These are phyloP conservation scores for Aotearoamyces nothofagi DNA, from an alignment of 2,329 filamentous ascomycete species.

Conservation along the genomic window DNA sequence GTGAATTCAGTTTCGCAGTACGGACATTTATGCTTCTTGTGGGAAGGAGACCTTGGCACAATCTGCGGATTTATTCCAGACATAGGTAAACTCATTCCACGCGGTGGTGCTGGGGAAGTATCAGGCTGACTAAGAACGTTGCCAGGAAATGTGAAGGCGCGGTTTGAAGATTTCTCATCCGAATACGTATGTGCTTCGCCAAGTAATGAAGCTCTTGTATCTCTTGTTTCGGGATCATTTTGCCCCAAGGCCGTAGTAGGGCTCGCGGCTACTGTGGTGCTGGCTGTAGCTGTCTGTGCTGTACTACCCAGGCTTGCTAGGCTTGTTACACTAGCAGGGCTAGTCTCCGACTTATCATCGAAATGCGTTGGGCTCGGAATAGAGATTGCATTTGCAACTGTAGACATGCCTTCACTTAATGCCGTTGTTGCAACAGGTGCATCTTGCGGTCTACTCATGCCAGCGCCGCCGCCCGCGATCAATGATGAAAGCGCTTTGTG, in stretches of 20 bases:
- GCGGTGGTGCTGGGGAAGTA: slow-evolving; percentile 17
- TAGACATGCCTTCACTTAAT: slow-evolving; percentile 18
- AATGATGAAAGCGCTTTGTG: slow-evolving; percentile 37
- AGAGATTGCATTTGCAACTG: slow-evolving; percentile 16
- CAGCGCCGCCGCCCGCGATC: slow-evolving; percentile 35
- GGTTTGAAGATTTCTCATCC: slow-evolving; percentile 14
- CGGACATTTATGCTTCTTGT: slow-evolving; percentile 90
- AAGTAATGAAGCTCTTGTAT: slow-evolving; percentile 7
- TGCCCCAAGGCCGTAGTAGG: slow-evolving; percentile 13
- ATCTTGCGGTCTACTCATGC: slow-evolving; percentile 41
- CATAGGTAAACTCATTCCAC: slow-evolving; percentile 44
- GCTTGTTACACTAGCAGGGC: slow-evolving; percentile 18
- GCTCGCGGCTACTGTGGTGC: slow-evolving; percentile 16
- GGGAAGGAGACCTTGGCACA: slow-evolving; percentile 51
- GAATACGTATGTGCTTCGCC: slow-evolving; percentile 10
- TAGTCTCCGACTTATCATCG: slow-evolving; percentile 17
- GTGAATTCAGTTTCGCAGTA: slow-evolving; percentile 97
- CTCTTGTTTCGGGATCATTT: slow-evolving; percentile 13
- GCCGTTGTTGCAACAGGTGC: slow-evolving; percentile 21
- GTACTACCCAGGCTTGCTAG: slow-evolving; percentile 17
- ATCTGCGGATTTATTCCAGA: slow-evolving; percentile 28
- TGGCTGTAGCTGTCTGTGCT: slow-evolving; percentile 18
- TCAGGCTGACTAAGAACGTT: slow-evolving; percentile 15
- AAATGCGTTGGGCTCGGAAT: slow-evolving; percentile 15
- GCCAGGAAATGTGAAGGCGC: slow-evolving; percentile 17